Conservation (phyloP, 2,329 filamentous ascomycete species). For the Fusarium sp. region DNA sequence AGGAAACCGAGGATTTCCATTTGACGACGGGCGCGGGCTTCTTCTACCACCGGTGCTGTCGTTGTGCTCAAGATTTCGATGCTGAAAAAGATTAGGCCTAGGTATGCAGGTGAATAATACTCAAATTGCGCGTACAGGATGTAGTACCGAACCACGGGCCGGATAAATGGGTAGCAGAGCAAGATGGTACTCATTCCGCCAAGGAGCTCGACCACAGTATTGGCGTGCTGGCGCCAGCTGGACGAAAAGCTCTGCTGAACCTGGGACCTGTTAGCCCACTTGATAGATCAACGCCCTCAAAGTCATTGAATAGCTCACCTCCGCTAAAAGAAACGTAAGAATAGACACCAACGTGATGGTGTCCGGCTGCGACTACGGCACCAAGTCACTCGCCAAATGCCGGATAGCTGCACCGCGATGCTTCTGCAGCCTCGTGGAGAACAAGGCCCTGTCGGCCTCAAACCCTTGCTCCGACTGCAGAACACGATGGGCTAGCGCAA, state of each 20-base stretch:
- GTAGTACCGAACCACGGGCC: slow-evolving; percentile 20
- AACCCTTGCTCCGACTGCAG: slow-evolving; percentile 11
- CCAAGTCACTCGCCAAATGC: slow-evolving; percentile 14
- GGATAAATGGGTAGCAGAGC: background rate
- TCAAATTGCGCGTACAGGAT: slow-evolving; percentile 9
- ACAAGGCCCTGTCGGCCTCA: background rate
- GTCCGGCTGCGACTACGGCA: background rate
- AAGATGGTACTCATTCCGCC: slow-evolving; percentile 19
- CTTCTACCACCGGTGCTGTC: slow-evolving; percentile 10
- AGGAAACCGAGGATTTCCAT: slow-evolving; percentile 19
- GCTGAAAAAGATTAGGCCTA: background rate
- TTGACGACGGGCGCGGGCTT: slow-evolving; percentile 7
- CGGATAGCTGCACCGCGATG: slow-evolving; percentile 31
- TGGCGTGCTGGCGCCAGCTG: slow-evolving; percentile 25
- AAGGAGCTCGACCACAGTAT: slow-evolving; percentile 16
- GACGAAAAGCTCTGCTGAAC: slow-evolving; percentile 28
- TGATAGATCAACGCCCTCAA: background rate
- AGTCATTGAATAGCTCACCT: slow-evolving; percentile 5
- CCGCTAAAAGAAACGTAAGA: slow-evolving; percentile 24
- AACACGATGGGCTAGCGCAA: slow-evolving; percentile 27
- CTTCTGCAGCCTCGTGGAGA: slow-evolving; percentile 21
- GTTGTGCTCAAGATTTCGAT: slow-evolving; percentile 28
- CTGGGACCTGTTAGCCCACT: background rate
- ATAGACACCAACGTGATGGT: slow-evolving; percentile 17
- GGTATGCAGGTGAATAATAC: background rate